Evolutionary conservation across 2,329 filamentous ascomycete species (phyloP).

Genomic region (Colletotrichum agaves): DNA sequence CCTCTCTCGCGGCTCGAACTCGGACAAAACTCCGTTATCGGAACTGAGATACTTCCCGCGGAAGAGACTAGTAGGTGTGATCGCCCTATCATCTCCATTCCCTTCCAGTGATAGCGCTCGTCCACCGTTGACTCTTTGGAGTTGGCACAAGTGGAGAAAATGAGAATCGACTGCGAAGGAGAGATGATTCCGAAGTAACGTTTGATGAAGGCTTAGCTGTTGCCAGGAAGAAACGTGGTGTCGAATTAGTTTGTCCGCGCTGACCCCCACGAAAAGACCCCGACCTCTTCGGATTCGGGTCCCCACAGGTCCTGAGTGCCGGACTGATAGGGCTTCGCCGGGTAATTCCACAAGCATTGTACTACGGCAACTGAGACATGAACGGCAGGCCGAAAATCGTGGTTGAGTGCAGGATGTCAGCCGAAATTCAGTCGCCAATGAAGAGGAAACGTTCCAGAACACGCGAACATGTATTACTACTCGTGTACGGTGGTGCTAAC

Average conservation of each 20-base stretch:
- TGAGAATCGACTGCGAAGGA: not conserved
- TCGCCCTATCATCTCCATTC: slow-evolving; percentile 17
- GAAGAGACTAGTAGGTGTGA: not conserved
- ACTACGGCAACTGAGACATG: not conserved
- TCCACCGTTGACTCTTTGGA: not conserved
- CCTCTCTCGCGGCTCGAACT: not conserved
- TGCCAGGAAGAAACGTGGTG: not conserved
- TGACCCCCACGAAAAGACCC: slow-evolving; percentile 18
- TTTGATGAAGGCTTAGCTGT: not conserved
- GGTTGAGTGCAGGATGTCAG: not conserved
- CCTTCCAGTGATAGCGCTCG: not conserved
- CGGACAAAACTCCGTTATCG: slow-evolving; percentile 10
- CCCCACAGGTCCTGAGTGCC: not conserved
- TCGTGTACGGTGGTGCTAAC: too few species aligned
- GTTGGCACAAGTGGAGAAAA: not conserved
- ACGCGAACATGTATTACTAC: too few species aligned
- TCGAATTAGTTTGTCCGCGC: not conserved
- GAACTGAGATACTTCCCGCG: slow-evolving; percentile 1
- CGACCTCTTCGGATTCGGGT: not conserved
- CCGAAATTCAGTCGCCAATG: not conserved
- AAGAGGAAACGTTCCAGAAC: too few species aligned
- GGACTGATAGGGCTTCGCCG: slow-evolving; percentile 3
- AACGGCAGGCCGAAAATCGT: not conserved
- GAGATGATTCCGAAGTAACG: not conserved
- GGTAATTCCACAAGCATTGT: not conserved